These are phyloP conservation scores for Barbatosphaeria neglecta DNA, from an alignment of 495 filamentous ascomycete genomes.

Conservation along the genomic window DNA sequence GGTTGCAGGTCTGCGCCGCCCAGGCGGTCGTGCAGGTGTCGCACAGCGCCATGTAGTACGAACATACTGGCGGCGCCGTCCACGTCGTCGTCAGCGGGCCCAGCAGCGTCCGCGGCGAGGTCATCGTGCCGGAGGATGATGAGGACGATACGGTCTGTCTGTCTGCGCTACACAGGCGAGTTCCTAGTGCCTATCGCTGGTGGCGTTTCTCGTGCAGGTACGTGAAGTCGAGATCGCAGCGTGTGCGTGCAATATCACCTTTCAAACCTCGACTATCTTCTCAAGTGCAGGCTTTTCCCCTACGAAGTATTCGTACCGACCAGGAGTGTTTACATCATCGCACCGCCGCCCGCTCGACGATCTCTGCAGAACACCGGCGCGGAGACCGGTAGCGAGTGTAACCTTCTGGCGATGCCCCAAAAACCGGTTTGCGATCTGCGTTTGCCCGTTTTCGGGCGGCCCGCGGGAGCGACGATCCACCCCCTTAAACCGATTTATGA, in stretches of 20 bases:
- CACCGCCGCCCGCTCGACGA: background rate
- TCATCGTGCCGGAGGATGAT: slow-evolving; percentile 5
- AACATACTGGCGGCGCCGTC: slow-evolving; percentile 4
- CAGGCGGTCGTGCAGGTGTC: slow-evolving; percentile 3
- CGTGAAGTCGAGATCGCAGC: too few relatives aligned
- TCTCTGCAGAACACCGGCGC: background rate
- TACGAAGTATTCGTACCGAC: too few relatives aligned
- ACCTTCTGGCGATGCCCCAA: background rate
- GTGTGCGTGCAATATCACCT: background rate
- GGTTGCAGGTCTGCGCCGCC: slow-evolving; percentile 8
- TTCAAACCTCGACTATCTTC: background rate
- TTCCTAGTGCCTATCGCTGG: too few relatives aligned
- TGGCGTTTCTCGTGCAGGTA: too few relatives aligned
- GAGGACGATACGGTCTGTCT: background rate
- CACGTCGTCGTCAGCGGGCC: slow-evolving; percentile 8
- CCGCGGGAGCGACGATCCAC: too few relatives aligned
- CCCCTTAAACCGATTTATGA: too few relatives aligned
- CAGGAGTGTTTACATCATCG: background rate
- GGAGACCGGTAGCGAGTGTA: background rate
- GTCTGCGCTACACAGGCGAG: too few relatives aligned
- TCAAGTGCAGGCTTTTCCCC: too few relatives aligned
- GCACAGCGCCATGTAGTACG: slow-evolving; percentile 4
- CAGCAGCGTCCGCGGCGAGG: slow-evolving; percentile 13
- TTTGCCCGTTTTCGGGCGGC: background rate
- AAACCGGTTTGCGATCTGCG: background rate